These are phyloP conservation scores for Macaranga tanarius DNA, from an alignment of 441 rosid species.

Conservation along the genomic window DNA sequence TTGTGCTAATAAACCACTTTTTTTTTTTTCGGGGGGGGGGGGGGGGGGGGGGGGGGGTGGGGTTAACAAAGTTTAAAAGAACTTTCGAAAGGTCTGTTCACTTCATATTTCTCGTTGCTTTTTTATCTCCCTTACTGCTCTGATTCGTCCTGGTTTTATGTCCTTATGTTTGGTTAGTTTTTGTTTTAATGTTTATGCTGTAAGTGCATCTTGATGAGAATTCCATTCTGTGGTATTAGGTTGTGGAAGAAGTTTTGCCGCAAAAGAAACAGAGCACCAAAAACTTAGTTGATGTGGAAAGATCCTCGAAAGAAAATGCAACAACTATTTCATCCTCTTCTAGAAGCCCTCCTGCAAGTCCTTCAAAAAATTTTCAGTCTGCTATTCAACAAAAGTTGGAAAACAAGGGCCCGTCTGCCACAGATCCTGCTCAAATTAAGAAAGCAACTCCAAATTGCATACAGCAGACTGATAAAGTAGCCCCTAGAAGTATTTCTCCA, in stretches of 20 bases:
- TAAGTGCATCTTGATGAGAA: slow-evolving; percentile 1
- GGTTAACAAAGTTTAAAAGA: not conserved
- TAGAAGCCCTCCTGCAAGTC: slow-evolving; percentile 42
- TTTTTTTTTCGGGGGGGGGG: too few relatives aligned
- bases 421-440: slow-evolving; percentile 36
- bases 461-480: slow-evolving; percentile 45
- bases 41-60: too few relatives aligned
- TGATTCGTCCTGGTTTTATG: not conserved
- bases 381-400: slow-evolving; percentile 46
- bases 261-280: slow-evolving; percentile 41
- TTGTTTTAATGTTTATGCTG: not conserved
- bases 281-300: slow-evolving; percentile 55
- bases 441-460: slow-evolving; percentile 44
- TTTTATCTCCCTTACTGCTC: not conserved
- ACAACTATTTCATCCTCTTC: slow-evolving; percentile 48
- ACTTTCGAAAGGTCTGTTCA: not conserved
- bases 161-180: not conserved
- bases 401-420: slow-evolving; percentile 36
- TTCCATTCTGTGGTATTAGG: slow-evolving; percentile 28
- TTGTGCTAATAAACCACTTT: not conserved
- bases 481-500: slow-evolving; percentile 32
- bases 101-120: not conserved
- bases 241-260: slow-evolving; percentile 33
- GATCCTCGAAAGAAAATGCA: slow-evolving; percentile 52
- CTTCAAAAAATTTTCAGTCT: slow-evolving; percentile 32